Conservation (phyloP, 805 yeast genomes). For the Metschnikowia henanensis region DNA sequence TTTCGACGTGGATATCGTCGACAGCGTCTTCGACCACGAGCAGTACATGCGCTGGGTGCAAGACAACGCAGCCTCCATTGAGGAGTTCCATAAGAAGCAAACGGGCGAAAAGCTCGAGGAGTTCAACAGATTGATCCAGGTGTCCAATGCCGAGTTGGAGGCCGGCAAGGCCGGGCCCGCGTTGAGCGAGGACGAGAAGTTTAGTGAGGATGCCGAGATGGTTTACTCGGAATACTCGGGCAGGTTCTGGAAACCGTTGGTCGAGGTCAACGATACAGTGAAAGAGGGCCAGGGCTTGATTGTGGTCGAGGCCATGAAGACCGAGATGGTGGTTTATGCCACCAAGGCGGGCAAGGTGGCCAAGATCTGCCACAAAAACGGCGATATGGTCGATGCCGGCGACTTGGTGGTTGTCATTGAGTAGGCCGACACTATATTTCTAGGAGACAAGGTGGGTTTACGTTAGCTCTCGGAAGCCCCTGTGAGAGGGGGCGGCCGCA, state of each 20-base stretch:
- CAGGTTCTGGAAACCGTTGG: slow-evolving; percentile 92
- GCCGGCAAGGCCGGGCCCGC: slow-evolving; percentile 46
- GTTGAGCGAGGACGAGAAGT: slow-evolving; percentile 49
- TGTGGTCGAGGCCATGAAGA: slow-evolving; percentile 97
- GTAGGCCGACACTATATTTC: slow-evolving; percentile 13
- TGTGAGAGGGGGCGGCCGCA: slow-evolving; percentile 17
- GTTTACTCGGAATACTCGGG: slow-evolving; percentile 97
- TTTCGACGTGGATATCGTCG: slow-evolving; percentile 71
- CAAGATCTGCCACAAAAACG: slow-evolving; percentile 75
- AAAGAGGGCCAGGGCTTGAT: slow-evolving; percentile 75
- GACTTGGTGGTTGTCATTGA: slow-evolving; percentile 86
- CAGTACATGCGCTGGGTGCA: slow-evolving; percentile 78
- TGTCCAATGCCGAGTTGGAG: slow-evolving; percentile 73
- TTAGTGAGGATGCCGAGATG: slow-evolving; percentile 76
- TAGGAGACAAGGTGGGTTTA: not conserved
- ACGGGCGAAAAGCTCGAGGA: slow-evolving; percentile 83
- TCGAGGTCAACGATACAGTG: slow-evolving; percentile 74
- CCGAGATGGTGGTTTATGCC: slow-evolving; percentile 88
- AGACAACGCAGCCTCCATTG: slow-evolving; percentile 70
- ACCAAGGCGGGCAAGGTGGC: slow-evolving; percentile 69
- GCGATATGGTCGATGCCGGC: slow-evolving; percentile 97
- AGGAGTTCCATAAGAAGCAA: slow-evolving; percentile 62
- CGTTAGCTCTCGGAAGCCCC: slow-evolving; percentile 6
- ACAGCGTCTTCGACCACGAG: slow-evolving; percentile 79
- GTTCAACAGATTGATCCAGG: slow-evolving; percentile 79